Evolutionary conservation across 495 filamentous ascomycete genomes (phyloP).

Genomic region (Aspergillus conjunctus): DNA sequence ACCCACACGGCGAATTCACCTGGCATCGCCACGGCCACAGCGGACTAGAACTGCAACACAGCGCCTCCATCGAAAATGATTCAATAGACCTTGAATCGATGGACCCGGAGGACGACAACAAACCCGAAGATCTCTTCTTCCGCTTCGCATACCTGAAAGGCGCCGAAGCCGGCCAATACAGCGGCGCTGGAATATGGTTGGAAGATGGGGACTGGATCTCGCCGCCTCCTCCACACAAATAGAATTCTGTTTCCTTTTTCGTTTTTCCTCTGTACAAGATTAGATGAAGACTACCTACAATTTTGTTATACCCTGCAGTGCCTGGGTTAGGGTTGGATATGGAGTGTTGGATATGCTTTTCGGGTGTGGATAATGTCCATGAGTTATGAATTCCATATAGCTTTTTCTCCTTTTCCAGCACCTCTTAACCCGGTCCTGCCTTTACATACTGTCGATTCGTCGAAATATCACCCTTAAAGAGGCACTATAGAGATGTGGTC

Average conservation of each 20-base stretch:
- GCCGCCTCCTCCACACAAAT: constrained; percentile 34
- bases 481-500: no score
- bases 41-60: constrained; percentile 41
- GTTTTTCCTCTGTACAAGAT: constrained; percentile 5
- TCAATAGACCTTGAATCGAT: constrained; percentile 29
- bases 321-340: constrained; percentile 11
- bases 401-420: not conserved
- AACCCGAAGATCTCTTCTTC: constrained; percentile 71
- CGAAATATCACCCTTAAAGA: no score
- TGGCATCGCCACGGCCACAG: constrained; percentile 51
- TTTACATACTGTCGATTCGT: no score
- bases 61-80: constrained; percentile 26
- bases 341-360: not conserved
- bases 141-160: constrained; percentile 80
- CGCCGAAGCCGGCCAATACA: constrained; percentile 70
- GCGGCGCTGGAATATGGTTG: constrained; percentile 78
- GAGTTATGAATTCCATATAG: not conserved
- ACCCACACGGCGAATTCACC: constrained; percentile 44
- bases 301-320: constrained; percentile 1
- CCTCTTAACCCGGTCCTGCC: no score
- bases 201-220: constrained; percentile 67
- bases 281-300: constrained; percentile 3
- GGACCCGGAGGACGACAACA: constrained; percentile 40
- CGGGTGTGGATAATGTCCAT: not conserved
- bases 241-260: constrained; percentile 16